Base-by-base conservation (phyloP, 495 filamentous ascomycete genomes). In the Trichoderma asperelloides region DNA sequence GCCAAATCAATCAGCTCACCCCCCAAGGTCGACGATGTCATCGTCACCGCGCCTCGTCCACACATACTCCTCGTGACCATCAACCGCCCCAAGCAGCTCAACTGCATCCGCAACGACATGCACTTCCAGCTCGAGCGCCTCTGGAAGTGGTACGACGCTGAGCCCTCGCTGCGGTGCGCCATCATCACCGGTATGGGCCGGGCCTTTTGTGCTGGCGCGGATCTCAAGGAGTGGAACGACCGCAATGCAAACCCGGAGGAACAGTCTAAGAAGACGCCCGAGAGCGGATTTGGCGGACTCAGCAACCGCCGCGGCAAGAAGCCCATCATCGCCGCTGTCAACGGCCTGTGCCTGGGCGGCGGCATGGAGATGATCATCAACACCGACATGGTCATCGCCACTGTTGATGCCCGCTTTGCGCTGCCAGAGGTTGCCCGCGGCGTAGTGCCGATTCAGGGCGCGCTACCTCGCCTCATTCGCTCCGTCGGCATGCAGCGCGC, bases 351-450 rank as follows among this genome's bases (percentile, higher is more conserved):
- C 40, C 79, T 89, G 41, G 91, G 91, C 40, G 91, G 89, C 9
- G 91, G 91, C 9, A 86, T 88, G 71, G 91, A 96, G 76, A 90
- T 92, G 76, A 79, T 85, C 9, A 76, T 89, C 3, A 93, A 93
- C 70, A 81, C 78, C 72, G 91, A 96, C 76, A 73, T 94, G n/a
- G 84, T 92, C 7, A 71, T 93, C 25, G 90, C 89, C 6, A 79
- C 81, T 1, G 74, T 76, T 3, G 74, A 73, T 12, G 88, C 88
- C 0, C 74, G 74, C 57, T 93, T 96, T 68, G 85, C 81, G 2
- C 78, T 94, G 27, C 90, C 90, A 1, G 91, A 96, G 78, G 87
- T 89, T 2, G 84, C 81, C 65, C 79, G 85, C 51, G 91, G 91
- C 0, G 85, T 96, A 6, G 85, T 88, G 37, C 87, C 91, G 3